Evolutionary conservation across 768 basidiomycete species (phyloP).

Genomic region (Tulasnella sp.): DNA sequence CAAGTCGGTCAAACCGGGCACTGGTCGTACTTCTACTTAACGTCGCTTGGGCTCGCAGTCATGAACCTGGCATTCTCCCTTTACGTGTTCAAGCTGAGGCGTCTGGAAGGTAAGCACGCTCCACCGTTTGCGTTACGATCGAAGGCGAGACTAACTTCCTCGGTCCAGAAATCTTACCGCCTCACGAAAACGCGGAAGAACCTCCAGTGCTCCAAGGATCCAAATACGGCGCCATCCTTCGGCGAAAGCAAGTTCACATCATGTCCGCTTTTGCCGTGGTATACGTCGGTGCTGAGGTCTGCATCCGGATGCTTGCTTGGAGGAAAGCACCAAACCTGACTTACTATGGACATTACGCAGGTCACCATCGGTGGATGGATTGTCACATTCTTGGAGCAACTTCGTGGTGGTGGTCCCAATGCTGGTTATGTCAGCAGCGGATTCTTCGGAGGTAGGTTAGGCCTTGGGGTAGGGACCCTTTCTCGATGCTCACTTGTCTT

Average conservation of each 20-base stretch:
- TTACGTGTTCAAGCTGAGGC: slow-evolving; percentile 56
- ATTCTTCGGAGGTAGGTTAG: slow-evolving; percentile 47
- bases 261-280: slow-evolving; percentile 66
- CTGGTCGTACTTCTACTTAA: slow-evolving; percentile 82
- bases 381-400: slow-evolving; percentile 35
- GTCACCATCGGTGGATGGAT: slow-evolving; percentile 41
- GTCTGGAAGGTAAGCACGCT: slow-evolving; percentile 18
- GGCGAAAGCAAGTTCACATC: slow-evolving; percentile 58
- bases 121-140: too few species aligned
- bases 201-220: background rate
- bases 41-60: slow-evolving; percentile 66
- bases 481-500: background rate
- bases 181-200: slow-evolving; percentile 18
- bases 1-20: slow-evolving; percentile 66
- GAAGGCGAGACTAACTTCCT: background rate
- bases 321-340: too few species aligned
- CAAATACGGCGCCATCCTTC: slow-evolving; percentile 52
- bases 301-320: background rate
- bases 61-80: slow-evolving; percentile 57
- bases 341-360: background rate
- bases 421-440: slow-evolving; percentile 38
- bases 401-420: slow-evolving; percentile 34
- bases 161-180: background rate
- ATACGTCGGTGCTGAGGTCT: slow-evolving; percentile 71
- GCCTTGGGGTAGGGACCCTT: background rate